phyloP scores from a whole-genome alignment of 306 rosid genomes.

The Spatholobus suberectus region DNA sequence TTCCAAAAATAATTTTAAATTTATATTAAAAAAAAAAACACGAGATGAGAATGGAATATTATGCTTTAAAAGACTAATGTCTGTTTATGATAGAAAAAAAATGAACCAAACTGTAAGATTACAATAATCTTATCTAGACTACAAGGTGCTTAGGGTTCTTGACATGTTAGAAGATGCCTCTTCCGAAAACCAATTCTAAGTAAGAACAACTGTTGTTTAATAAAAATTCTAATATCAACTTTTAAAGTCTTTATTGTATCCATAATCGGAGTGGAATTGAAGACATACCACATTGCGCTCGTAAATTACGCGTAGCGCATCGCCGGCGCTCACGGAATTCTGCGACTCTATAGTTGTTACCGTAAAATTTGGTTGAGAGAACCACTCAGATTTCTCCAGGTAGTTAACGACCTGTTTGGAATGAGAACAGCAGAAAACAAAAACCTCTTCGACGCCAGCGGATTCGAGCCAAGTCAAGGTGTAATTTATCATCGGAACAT shows the following conservation, averaged over 20 bases:
- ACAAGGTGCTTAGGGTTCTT: background rate
- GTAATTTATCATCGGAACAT: constrained; percentile 92
- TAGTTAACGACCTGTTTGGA: constrained; percentile 84
- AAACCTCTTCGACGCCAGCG: constrained; percentile 96
- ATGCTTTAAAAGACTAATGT: background rate
- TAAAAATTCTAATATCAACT: background rate
- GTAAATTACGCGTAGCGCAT: constrained; percentile 84
- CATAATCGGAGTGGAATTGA: background rate
- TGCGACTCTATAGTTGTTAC: constrained; percentile 87
- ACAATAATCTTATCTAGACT: background rate
- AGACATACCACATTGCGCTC: constrained; percentile 92
- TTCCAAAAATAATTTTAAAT: background rate
- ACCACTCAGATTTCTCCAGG: constrained; percentile 85
- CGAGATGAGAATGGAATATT: background rate
- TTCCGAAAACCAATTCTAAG: too few relatives aligned
- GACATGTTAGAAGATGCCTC: background rate
- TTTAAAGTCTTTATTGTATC: background rate
- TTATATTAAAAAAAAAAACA: background rate
- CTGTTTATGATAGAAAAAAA: background rate
- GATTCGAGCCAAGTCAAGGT: constrained; percentile 96
- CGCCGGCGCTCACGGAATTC: constrained; percentile 91
- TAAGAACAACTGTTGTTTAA: background rate
- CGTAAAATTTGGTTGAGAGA: constrained; percentile 72
- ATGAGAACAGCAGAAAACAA: constrained; percentile 93
- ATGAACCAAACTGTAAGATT: background rate